A percentile compares a stretch with the other conserved stretches of the same genome.
These are phyloP conservation scores for Russula sp. DNA, from an alignment of 768 basidiomycete genomes.

Conservation along the genomic window DNA sequence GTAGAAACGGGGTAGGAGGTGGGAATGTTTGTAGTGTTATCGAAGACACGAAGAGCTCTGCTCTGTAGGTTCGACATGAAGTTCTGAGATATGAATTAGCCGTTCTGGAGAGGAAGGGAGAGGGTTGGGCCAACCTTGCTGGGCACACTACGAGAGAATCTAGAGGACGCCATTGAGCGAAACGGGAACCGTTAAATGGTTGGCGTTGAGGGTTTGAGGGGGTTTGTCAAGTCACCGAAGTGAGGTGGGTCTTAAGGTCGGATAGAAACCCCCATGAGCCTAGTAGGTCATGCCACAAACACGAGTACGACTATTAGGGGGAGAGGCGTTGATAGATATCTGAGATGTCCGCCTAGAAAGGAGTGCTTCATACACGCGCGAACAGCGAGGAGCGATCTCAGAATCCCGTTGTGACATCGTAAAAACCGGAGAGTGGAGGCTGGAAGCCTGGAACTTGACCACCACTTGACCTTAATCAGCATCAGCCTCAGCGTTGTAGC, in stretches of 20 bases:
- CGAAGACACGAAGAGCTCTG: constrained; percentile 24
- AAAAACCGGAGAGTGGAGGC: constrained; percentile 7
- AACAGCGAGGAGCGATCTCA: constrained; percentile 25
- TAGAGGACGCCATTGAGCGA: constrained; percentile 25
- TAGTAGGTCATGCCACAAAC: constrained; percentile 26
- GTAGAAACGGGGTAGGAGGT: constrained; percentile 11
- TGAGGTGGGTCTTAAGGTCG: constrained; percentile 27
- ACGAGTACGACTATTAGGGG: constrained; percentile 26
- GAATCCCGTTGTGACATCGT: constrained; percentile 13
- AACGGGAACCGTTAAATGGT: constrained; percentile 6
- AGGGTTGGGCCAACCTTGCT: constrained; percentile 23
- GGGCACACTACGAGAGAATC: constrained; percentile 27
- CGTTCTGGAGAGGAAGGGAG: constrained; percentile 4
- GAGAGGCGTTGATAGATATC: constrained; percentile 21
- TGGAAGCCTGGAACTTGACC: constrained; percentile 12
- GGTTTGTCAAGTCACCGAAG: constrained; percentile 8
- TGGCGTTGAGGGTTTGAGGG: constrained; percentile 20
- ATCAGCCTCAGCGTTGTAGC: not conserved
- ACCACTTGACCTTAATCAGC: not conserved
- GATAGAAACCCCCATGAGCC: constrained; percentile 11
- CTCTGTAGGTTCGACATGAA: constrained; percentile 26
- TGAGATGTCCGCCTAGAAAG: constrained; percentile 21
- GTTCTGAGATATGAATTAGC: constrained; percentile 24
- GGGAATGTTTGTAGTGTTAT: constrained; percentile 22
- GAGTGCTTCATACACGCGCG: constrained; percentile 24